Evolutionary conservation across 2,329 filamentous ascomycete genomes (phyloP).

Genomic region (Arachnopeziza araneosa): DNA sequence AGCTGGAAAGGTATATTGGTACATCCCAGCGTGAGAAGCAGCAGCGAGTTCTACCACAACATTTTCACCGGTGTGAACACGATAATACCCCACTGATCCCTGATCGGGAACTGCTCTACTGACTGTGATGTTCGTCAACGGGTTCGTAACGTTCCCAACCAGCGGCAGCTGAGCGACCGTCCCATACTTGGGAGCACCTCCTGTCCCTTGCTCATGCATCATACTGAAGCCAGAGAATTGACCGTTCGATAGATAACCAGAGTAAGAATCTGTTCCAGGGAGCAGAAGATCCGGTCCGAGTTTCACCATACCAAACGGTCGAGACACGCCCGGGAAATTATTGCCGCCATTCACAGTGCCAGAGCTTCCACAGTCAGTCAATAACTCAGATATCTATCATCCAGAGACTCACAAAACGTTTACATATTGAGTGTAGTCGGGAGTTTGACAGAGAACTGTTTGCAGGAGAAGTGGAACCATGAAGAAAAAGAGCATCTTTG

Average conservation of each 20-base stretch:
- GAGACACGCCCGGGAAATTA: constrained; percentile 38
- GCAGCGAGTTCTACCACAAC: constrained; percentile 54
- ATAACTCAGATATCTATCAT: background rate
- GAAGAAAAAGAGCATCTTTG: background rate
- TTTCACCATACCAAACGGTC: constrained; percentile 42
- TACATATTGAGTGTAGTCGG: constrained; percentile 23
- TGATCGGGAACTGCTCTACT: constrained; percentile 45
- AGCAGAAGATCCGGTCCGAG: constrained; percentile 37
- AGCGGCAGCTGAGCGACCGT: constrained; percentile 56
- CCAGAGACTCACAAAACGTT: constrained; percentile 21
- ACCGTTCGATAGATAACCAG: constrained; percentile 45
- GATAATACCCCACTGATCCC: constrained; percentile 57
- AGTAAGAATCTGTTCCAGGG: constrained; percentile 45
- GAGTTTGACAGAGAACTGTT: background rate
- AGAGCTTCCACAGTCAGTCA: constrained; percentile 10
- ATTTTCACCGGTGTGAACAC: constrained; percentile 47
- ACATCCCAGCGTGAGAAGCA: constrained; percentile 51
- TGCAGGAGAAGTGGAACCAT: background rate
- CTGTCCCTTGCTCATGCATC: constrained; percentile 63
- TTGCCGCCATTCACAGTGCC: constrained; percentile 40
- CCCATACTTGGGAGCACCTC: constrained; percentile 65
- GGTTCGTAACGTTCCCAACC: constrained; percentile 44
- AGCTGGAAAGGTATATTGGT: constrained; percentile 53
- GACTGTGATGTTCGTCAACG: constrained; percentile 50
- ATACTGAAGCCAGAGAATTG: constrained; percentile 56